Percentiles rank a stretch among this genome's conserved stretches.
Conservation (phyloP, 106 monocot genomes). For the Phalaenopsis aphrodite region DNA sequence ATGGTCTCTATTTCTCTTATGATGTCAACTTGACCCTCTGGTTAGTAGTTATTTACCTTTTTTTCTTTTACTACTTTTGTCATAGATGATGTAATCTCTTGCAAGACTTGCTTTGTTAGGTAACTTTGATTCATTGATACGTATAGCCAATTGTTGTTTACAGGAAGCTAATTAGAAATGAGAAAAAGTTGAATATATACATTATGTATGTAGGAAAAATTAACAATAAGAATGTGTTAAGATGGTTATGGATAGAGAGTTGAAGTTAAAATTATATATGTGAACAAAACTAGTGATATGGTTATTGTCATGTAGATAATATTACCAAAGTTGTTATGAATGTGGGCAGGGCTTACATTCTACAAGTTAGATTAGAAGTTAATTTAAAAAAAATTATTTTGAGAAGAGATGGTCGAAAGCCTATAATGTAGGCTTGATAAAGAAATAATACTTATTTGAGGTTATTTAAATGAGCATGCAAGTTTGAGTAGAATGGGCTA, state of each 20-base stretch:
- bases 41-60: constrained; percentile 25
- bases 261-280: background rate
- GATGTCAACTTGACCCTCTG: constrained; percentile 90
- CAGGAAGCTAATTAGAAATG: background rate
- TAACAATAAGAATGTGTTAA: background rate
- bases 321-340: background rate
- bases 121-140: background rate
- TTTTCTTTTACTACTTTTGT: background rate
- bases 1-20: constrained; percentile 96
- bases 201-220: background rate
- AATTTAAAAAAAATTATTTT: background rate
- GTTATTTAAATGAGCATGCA: background rate
- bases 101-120: background rate
- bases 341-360: background rate
- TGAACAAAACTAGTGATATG: background rate
- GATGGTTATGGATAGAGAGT: background rate
- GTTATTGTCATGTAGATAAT: background rate
- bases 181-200: background rate
- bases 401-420: background rate
- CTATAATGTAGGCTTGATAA: background rate
- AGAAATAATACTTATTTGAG: background rate
- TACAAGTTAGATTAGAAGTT: constrained; percentile 1
- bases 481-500: background rate
- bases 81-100: background rate
- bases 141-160: background rate